Evolutionary conservation across 768 basidiomycete species (phyloP).

Genomic region (Kwoniella botswanensis): DNA sequence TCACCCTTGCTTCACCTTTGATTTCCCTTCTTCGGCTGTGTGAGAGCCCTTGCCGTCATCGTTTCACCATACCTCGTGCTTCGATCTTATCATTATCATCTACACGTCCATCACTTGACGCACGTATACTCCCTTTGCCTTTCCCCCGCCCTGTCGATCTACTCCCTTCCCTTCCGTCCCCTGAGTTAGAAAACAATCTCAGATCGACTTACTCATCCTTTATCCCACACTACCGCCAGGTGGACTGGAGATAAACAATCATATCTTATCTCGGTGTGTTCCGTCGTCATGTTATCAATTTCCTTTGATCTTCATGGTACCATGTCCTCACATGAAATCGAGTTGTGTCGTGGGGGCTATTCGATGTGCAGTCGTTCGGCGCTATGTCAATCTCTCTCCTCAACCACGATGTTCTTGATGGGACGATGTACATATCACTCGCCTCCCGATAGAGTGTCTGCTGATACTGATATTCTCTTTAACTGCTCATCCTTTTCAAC

Average conservation of each 20-base stretch:
- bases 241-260: neutral
- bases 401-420: no score
- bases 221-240: neutral
- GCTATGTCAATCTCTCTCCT: no score
- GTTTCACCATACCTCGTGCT: neutral
- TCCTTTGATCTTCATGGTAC: neutral
- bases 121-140: neutral
- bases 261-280: neutral
- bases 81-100: neutral
- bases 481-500: no score
- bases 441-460: no score
- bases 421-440: no score
- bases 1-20: neutral
- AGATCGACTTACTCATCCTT: neutral
- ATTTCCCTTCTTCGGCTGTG: neutral
- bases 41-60: neutral
- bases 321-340: neutral
- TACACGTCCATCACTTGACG: neutral
- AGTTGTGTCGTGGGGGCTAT: no score
- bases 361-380: no score
- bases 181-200: neutral
- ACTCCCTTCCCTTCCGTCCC: neutral
- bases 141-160: constrained; percentile 5
- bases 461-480: no score
- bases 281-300: neutral